Conservation (phyloP, 2,329 filamentous ascomycete genomes). For the Trichophyton simii region DNA sequence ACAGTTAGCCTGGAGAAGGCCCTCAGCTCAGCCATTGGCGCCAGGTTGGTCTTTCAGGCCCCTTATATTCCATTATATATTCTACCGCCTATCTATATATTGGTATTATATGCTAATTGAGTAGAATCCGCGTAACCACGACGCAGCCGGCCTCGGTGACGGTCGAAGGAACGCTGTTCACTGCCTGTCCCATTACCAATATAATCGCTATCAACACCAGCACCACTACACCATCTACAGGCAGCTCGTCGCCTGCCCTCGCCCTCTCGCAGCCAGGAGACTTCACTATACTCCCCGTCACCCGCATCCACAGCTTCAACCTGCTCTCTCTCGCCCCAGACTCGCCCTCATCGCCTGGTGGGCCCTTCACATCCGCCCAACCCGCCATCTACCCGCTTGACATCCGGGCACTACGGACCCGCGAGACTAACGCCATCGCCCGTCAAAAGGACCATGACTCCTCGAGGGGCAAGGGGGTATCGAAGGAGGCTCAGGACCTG, state of each 20-base stretch:
- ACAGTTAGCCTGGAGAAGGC: constrained; percentile 41
- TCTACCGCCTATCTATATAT: neutral
- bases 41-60: constrained; percentile 38
- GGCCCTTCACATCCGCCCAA: constrained; percentile 37
- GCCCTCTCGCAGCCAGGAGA: constrained; percentile 37
- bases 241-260: constrained; percentile 15
- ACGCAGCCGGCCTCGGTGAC: constrained; percentile 38
- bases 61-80: neutral
- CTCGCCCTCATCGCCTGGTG: constrained; percentile 17
- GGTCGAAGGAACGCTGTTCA: constrained; percentile 51
- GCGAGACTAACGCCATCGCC: constrained; percentile 44
- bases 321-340: constrained; percentile 27
- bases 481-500: constrained; percentile 48
- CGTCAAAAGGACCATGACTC: constrained; percentile 46
- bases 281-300: constrained; percentile 50
- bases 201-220: constrained; percentile 51
- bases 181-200: constrained; percentile 48
- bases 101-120: neutral
- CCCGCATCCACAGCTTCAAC: constrained; percentile 46
- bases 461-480: constrained; percentile 49
- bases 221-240: constrained; percentile 27
- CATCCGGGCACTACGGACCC: constrained; percentile 40
- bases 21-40: constrained; percentile 49
- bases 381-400: constrained; percentile 38
- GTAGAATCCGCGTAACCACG: constrained; percentile 48